Conservation (phyloP, 768 basidiomycete species). For the Naganishia randhawae region DNA sequence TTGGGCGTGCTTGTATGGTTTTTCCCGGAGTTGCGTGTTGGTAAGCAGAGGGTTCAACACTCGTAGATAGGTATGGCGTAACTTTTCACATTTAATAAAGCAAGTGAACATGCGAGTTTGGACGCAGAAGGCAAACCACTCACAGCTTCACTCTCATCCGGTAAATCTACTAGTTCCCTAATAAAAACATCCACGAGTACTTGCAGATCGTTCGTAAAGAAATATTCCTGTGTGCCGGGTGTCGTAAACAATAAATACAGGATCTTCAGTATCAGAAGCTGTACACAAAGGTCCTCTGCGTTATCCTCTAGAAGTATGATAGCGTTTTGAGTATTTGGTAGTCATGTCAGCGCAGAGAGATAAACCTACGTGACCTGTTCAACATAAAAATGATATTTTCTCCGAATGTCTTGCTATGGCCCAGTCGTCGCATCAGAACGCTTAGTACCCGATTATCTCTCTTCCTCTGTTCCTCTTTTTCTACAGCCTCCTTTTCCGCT, state of each 20-base stretch:
- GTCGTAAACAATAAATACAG: constrained; percentile 93
- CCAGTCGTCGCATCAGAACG: constrained; percentile 75
- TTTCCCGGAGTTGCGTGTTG: constrained; percentile 78
- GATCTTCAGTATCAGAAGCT: constrained; percentile 86
- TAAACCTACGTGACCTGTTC: constrained; percentile 77
- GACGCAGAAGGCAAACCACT: constrained; percentile 39
- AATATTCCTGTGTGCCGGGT: constrained; percentile 86
- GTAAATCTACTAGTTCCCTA: constrained; percentile 84
- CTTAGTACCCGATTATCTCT: constrained; percentile 69
- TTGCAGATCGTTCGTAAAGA: constrained; percentile 94
- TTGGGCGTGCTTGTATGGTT: constrained; percentile 87
- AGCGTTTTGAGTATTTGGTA: constrained; percentile 1
- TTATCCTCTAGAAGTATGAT: constrained; percentile 65
- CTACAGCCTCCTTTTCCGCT: constrained; percentile 10
- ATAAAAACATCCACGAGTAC: constrained; percentile 97
- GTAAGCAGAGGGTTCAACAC: constrained; percentile 92
- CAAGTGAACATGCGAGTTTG: neutral
- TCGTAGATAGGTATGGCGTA: constrained; percentile 93
- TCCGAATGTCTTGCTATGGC: constrained; percentile 89
- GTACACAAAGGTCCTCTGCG: constrained; percentile 89
- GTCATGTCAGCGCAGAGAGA: neutral
- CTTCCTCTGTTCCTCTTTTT: constrained; percentile 25
- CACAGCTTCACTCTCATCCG: constrained; percentile 89
- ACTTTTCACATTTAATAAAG: constrained; percentile 53
- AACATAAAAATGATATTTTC: constrained; percentile 99